These are phyloP conservation scores for Colletotrichum sp. DNA, from an alignment of 2,329 filamentous ascomycete species.

Conservation along the genomic window DNA sequence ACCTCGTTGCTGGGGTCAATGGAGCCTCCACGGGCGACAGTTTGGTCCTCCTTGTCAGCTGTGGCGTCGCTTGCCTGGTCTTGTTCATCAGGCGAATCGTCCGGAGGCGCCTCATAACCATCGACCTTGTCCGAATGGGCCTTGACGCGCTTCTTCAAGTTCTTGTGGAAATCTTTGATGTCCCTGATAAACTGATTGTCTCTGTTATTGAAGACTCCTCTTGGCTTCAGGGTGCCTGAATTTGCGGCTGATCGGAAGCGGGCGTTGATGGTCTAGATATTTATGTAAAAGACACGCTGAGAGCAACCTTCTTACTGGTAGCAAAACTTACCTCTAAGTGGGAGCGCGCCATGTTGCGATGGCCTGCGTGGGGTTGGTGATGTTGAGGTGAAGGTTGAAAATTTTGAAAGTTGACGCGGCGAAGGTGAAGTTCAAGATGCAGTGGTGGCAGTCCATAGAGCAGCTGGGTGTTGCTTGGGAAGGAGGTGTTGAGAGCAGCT, in stretches of 20 bases:
- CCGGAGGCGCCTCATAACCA: not conserved
- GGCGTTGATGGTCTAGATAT: not conserved
- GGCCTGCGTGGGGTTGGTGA: accelerated
- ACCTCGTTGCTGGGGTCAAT: not conserved
- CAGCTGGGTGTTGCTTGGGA: not conserved
- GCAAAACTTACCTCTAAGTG: not conserved
- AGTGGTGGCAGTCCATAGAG: not conserved
- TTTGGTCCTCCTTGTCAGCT: not conserved
- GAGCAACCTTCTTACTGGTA: not conserved
- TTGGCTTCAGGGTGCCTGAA: not conserved
- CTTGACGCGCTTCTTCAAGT: not conserved
- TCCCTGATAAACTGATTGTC: not conserved
- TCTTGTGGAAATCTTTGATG: not conserved
- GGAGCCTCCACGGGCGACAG: accelerated
- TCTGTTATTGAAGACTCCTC: not conserved
- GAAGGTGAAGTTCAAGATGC: not conserved
- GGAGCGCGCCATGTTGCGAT: not conserved
- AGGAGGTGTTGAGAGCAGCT: not conserved
- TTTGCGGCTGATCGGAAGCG: not conserved
- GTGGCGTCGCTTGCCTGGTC: not conserved
- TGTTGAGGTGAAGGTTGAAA: not conserved
- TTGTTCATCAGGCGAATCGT: not conserved
- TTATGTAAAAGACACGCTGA: accelerated
- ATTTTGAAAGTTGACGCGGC: not conserved
- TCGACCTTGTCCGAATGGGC: not conserved